Percentiles rank a stretch among this genome's conserved stretches.
Evolutionary conservation across 202 grass and related monocot genomes (phyloP).

Genomic region (Setaria italica): DNA sequence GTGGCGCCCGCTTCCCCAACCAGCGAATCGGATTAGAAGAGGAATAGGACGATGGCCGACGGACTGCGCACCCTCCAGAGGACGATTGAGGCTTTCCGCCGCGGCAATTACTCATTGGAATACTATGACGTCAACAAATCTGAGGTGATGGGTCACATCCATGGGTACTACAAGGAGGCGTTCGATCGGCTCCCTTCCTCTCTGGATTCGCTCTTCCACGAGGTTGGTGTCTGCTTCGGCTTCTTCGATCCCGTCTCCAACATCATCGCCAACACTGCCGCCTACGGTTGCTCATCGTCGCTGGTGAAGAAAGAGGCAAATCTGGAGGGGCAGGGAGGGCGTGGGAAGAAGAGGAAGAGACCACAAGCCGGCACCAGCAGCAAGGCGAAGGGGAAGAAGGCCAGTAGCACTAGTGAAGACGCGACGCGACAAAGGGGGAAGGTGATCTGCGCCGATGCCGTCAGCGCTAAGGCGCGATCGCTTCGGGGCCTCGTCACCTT

Average conservation of each 20-base stretch:
- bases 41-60: no score
- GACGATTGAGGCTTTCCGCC: no score
- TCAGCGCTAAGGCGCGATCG: not conserved
- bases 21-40: no score
- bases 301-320: no score
- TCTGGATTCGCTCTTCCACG: not conserved
- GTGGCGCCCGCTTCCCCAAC: no score
- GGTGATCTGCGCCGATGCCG: no score
- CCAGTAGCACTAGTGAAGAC: no score
- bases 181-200: not conserved
- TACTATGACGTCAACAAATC: not conserved
- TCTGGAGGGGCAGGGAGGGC: no score
- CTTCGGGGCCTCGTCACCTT: not conserved
- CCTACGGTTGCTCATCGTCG: not conserved
- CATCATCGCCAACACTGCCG: not conserved
- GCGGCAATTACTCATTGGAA: not conserved
- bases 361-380: no score
- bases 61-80: no score
- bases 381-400: no score
- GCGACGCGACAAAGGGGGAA: no score
- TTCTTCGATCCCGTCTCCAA: constrained; percentile 4
- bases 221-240: not conserved
- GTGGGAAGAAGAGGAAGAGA: not conserved
- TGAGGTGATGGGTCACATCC: not conserved
- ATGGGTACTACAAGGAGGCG: constrained; percentile 3